Conservation (phyloP, 768 basidiomycete genomes). For the Tricholoma terreum region DNA sequence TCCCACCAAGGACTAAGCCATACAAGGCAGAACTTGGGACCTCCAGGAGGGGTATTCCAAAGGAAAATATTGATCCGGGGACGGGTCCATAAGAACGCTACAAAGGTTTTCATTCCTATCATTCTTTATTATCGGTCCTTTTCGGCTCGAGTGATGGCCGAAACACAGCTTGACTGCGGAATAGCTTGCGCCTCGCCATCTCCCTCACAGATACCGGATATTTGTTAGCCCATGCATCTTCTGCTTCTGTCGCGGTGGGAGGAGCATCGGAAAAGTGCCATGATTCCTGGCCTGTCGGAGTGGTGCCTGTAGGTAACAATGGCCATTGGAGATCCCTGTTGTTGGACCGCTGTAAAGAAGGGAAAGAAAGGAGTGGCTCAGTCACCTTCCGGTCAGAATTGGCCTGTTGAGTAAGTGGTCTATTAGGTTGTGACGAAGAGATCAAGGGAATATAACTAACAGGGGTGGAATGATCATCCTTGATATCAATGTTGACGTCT, state of each 20-base stretch:
- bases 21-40: no score
- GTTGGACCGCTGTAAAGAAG: background rate
- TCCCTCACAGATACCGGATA: background rate
- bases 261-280: background rate
- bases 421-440: background rate
- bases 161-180: background rate
- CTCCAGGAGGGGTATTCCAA: no score
- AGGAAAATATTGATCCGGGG: no score
- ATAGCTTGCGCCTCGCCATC: background rate
- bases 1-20: no score
- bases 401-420: background rate
- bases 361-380: background rate
- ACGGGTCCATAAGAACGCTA: no score
- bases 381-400: background rate
- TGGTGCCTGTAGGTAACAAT: background rate
- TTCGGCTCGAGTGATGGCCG: background rate
- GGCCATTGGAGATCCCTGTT: background rate
- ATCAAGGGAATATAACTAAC: background rate
- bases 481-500: background rate
- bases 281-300: background rate
- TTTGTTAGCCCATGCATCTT: background rate
- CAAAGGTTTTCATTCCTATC: background rate
- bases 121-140: background rate
- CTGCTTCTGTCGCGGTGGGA: background rate
- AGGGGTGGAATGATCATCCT: background rate